These are phyloP conservation scores for Tulasnella sp. DNA, from an alignment of 768 basidiomycete species.

Conservation along the genomic window DNA sequence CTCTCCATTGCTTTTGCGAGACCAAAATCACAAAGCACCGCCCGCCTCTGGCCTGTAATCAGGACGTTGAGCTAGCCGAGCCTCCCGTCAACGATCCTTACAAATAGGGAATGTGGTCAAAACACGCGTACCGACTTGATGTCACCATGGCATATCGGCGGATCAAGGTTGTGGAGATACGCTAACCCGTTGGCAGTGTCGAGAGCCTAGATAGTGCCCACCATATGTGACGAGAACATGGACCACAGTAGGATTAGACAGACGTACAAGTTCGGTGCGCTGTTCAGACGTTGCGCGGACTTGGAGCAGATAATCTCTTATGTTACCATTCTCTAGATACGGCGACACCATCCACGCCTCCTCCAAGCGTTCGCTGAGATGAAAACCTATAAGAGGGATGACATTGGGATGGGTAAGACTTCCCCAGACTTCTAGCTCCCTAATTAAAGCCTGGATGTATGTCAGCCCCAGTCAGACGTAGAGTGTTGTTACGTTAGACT, in stretches of 20 bases:
- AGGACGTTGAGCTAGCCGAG: constrained; percentile 5
- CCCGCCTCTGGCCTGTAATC: background rate
- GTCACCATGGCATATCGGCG: constrained; percentile 4
- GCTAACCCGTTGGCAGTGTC: background rate
- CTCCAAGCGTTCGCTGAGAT: background rate
- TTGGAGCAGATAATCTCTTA: background rate
- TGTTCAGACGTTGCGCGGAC: background rate
- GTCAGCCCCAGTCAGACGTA: background rate
- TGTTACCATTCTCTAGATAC: background rate
- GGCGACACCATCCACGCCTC: constrained; percentile 2
- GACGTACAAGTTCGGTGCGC: background rate
- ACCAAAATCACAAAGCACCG: constrained; percentile 14
- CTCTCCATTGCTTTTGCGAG: constrained; percentile 5
- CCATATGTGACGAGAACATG: background rate
- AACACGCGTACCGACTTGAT: constrained; percentile 8
- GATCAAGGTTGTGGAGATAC: background rate
- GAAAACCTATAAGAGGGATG: constrained; percentile 1
- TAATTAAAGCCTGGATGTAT: background rate
- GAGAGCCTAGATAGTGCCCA: background rate
- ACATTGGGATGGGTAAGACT: background rate
- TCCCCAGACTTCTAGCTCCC: constrained; percentile 5
- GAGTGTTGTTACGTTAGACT: background rate
- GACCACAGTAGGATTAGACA: background rate
- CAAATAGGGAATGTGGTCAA: background rate
- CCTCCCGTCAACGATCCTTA: no score